Base-by-base conservation (phyloP, 495 filamentous ascomycete genomes). In the Pyrenula massariospora region DNA sequence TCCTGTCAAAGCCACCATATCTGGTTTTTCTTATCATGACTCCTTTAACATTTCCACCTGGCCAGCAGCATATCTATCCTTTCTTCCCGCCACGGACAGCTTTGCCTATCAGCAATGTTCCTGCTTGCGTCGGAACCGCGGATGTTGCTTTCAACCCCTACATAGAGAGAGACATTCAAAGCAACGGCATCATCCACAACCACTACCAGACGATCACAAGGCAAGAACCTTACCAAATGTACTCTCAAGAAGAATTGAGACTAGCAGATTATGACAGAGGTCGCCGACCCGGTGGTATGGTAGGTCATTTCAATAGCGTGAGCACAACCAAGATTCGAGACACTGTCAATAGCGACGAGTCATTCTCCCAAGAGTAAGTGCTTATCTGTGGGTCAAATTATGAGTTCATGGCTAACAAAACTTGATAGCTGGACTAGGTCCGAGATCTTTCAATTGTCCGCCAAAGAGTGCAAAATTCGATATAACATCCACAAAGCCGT, bases 181-280 rank as follows among this genome's bases (percentile, higher is more conserved):
- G 68, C 56, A 67, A 58, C 22, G 72, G 72, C 2, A 79, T 65
- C 25, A 73, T 76, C 50, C 84, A 75, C 55, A 88, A 86, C 64
- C 78, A 87, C 22, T 98, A 84, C 65, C 92, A 97, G 66, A 95
- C 85, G 61, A 86, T 98, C 58, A 80, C 82, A 12, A 94, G 95
- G 61, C 85, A 86, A 77, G 83, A 84, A 52, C 82, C 88, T 0
- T 97, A 96, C 70, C 82, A 80, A 66, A 91, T 89, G 59, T 96
- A 82, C 69, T 96, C 89, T 2, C 82, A 87, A 31, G 93, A 98
- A 64, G 93, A 98, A 68, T 70, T 98, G 50, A 82, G 93, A 64
- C 68, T 95, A 56, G 88, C 80, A 25, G 93, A 98, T 71, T 98
- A 96, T 69, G 80, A 83, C 55, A 84, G 88, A 73, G 92, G 92